phyloP scores from a whole-genome alignment of 1,139 yeast species.

The Nematodospora anomalae region DNA sequence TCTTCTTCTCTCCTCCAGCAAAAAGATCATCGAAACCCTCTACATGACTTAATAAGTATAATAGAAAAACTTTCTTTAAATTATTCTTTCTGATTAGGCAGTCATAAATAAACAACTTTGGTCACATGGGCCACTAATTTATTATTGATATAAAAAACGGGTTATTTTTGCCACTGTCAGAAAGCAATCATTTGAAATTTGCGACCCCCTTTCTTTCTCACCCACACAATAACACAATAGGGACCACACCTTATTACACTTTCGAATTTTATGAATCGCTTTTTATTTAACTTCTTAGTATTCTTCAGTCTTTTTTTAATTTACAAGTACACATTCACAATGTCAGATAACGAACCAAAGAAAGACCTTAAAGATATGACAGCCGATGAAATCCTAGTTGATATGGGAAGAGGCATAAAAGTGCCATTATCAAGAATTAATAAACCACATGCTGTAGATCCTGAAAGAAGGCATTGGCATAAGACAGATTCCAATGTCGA shows the following conservation, averaged over 20 bases:
- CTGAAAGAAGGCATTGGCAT: constrained; percentile 19
- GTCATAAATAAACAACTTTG: background rate
- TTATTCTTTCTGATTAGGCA: background rate
- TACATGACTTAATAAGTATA: too few relatives aligned
- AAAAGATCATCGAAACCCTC: too few relatives aligned
- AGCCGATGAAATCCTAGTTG: constrained; percentile 29
- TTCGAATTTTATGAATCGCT: constrained; percentile 14
- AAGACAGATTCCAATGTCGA: constrained; percentile 22
- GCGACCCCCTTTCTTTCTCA: too few relatives aligned
- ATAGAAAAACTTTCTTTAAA: too few relatives aligned
- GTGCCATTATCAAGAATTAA: constrained; percentile 40
- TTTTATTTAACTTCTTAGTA: constrained; percentile 12
- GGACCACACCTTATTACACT: too few relatives aligned
- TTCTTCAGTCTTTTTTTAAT: constrained; percentile 11
- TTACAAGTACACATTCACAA: constrained; percentile 9
- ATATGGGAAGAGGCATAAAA: constrained; percentile 38
- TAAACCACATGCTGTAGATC: constrained; percentile 41
- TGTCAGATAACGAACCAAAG: constrained; percentile 2
- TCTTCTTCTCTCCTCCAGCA: too few relatives aligned
- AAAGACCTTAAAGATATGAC: constrained; percentile 18
- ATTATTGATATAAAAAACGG: too few relatives aligned
- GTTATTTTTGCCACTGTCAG: too few relatives aligned
- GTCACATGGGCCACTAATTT: constrained; percentile 1
- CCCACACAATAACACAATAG: too few relatives aligned
- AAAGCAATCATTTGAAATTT: too few relatives aligned